These are phyloP conservation scores for Nakaseomyces glabratus DNA, from an alignment of 1,139 yeast genomes.

Conservation along the genomic window DNA sequence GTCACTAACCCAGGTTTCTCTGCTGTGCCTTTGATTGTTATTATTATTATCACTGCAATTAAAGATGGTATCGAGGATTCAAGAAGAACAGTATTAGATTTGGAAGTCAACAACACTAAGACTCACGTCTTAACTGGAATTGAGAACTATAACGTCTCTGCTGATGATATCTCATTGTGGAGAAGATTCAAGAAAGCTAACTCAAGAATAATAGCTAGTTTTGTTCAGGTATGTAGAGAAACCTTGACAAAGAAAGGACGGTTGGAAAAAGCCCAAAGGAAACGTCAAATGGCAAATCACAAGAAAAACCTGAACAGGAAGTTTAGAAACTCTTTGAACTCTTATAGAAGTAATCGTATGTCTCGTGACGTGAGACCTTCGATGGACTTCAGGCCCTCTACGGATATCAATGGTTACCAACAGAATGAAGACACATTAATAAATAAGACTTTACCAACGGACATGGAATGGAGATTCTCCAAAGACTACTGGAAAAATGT, in stretches of 20 bases:
- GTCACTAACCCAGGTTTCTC: conserved; percentile 83
- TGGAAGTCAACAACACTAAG: conserved; percentile 78
- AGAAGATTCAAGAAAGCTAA: conserved; percentile 50
- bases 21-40: conserved; percentile 89
- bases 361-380: conserved; percentile 26
- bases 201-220: conserved; percentile 30
- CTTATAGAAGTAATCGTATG: conserved; percentile 23
- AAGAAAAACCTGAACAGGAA: conserved; percentile 15
- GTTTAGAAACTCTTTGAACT: conserved; percentile 20
- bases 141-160: conserved; percentile 63
- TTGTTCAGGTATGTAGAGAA: conserved; percentile 29
- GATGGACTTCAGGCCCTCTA: conserved; percentile 18
- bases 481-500: conserved; percentile 83
- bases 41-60: conserved; percentile 80
- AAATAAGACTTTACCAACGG: conserved; percentile 22
- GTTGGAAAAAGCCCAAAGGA: conserved; percentile 23
- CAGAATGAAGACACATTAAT: conserved; percentile 11
- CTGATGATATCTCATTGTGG: conserved; percentile 49
- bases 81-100: conserved; percentile 68
- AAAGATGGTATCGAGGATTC: conserved; percentile 95
- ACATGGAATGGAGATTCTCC: conserved; percentile 40
- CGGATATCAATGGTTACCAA: conserved; percentile 3
- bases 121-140: conserved; percentile 69
- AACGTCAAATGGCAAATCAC: conserved; percentile 10
- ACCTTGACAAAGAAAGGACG: conserved; percentile 34